These are phyloP conservation scores for Narthecium ossifragum DNA, from an alignment of 106 monocot genomes.

Conservation along the genomic window DNA sequence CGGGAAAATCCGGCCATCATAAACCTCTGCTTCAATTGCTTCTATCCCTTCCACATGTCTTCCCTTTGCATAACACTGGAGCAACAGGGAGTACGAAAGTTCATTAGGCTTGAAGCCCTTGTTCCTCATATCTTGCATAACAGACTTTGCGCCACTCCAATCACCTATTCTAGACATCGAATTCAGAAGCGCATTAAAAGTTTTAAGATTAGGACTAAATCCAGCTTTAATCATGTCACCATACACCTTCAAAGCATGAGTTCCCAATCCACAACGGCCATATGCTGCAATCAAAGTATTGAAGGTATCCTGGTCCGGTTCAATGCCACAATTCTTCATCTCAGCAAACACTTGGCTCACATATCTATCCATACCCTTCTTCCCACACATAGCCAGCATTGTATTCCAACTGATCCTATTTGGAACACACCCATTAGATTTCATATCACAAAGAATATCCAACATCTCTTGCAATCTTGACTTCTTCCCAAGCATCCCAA, in stretches of 20 bases:
- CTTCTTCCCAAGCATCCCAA: constrained; percentile 83
- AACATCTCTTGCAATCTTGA: constrained; percentile 61
- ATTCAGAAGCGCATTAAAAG: constrained; percentile 84
- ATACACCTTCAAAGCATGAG: constrained; percentile 56
- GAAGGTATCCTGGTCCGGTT: constrained; percentile 73
- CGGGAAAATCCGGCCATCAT: constrained; percentile 55
- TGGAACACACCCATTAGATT: constrained; percentile 64
- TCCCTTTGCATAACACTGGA: constrained; percentile 72
- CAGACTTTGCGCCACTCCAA: constrained; percentile 60
- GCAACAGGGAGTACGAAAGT: constrained; percentile 61
- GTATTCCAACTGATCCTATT: constrained; percentile 92
- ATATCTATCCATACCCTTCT: constrained; percentile 57
- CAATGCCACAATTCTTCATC: constrained; percentile 74
- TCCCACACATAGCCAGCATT: constrained; percentile 79
- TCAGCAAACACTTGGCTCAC: constrained; percentile 55
- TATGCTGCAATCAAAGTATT: constrained; percentile 88
- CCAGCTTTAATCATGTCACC: constrained; percentile 65
- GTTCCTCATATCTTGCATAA: constrained; percentile 58
- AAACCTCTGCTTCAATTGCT: constrained; percentile 57
- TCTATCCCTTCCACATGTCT: constrained; percentile 56
- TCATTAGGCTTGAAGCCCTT: constrained; percentile 91
- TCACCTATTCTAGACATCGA: constrained; percentile 80
- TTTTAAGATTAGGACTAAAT: constrained; percentile 62
- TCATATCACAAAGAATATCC: constrained; percentile 67
- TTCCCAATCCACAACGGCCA: constrained; percentile 59